Evolutionary conservation across 108 stramenopile species (phyloP).

Genomic region (Chaetoceros tenuissimus): DNA sequence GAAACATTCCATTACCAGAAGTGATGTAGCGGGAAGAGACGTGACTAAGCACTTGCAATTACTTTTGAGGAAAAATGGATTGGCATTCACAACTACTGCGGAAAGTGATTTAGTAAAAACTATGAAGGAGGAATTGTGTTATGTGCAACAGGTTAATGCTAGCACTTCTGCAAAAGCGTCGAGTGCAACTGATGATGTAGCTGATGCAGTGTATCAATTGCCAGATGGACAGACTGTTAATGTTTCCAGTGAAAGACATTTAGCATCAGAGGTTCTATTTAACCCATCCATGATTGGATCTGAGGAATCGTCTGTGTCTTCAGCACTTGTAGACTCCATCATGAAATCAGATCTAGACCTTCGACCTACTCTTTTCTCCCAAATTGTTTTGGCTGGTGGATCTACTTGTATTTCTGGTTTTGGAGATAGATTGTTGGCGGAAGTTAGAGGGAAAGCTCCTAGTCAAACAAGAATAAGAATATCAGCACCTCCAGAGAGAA

Average conservation of each 20-base stretch:
- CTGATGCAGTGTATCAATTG: slow-evolving; percentile 70
- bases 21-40: slow-evolving; percentile 93
- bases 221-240: slow-evolving; percentile 85
- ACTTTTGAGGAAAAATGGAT: slow-evolving; percentile 76
- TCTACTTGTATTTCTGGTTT: slow-evolving; percentile 89
- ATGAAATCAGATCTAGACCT: slow-evolving; percentile 89
- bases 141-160: slow-evolving; percentile 26
- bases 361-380: slow-evolving; percentile 85
- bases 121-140: slow-evolving; percentile 92
- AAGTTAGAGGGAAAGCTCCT: slow-evolving; percentile 81
- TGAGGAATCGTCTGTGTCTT: slow-evolving; percentile 83
- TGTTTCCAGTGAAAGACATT: slow-evolving; percentile 83
- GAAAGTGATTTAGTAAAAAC: slow-evolving; percentile 83
- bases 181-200: slow-evolving; percentile 24
- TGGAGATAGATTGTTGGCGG: slow-evolving; percentile 89
- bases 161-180: background rate
- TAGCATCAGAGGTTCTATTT: slow-evolving; percentile 90
- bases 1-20: slow-evolving; percentile 85
- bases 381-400: slow-evolving; percentile 94
- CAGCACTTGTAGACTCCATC: slow-evolving; percentile 78
- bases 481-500: slow-evolving; percentile 86
- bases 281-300: slow-evolving; percentile 88
- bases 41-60: slow-evolving; percentile 88
- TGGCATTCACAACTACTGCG: slow-evolving; percentile 86
- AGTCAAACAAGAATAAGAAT: slow-evolving; percentile 82